Evolutionary conservation across 139 green algal species (phyloP).

Genomic region (Chlamydomonas sp.): DNA sequence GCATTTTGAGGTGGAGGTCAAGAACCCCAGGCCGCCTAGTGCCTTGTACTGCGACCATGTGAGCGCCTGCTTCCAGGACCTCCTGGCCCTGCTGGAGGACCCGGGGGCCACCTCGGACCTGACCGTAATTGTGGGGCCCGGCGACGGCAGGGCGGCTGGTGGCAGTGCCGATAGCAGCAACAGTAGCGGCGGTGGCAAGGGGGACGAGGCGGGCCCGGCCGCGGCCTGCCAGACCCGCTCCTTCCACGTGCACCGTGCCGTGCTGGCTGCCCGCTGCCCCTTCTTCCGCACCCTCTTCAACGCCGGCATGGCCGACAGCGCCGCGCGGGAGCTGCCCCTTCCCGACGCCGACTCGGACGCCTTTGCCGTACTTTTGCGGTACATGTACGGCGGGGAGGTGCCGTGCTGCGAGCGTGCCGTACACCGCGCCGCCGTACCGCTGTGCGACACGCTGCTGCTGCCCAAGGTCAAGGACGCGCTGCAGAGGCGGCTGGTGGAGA

Average conservation of each 20-base stretch:
- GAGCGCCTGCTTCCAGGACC: neutral
- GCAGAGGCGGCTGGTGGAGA: neutral
- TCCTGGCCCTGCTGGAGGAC: neutral
- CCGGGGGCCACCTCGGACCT: neutral
- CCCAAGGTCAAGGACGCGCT: neutral
- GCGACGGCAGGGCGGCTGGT: too few species aligned
- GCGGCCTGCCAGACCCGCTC: neutral
- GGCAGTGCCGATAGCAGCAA: too few species aligned
- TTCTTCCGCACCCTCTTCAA: neutral
- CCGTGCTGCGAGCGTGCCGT: neutral
- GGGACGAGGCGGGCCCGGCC: too few species aligned
- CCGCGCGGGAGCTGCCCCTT: neutral
- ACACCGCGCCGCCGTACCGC: neutral
- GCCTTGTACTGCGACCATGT: too few species aligned
- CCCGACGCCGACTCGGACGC: neutral
- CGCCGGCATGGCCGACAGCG: neutral
- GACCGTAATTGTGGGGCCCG: neutral
- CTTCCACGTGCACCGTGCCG: neutral
- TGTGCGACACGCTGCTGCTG: neutral
- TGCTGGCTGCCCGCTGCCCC: conserved; percentile 3
- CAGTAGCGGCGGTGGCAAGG: too few species aligned
- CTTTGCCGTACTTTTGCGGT: neutral
- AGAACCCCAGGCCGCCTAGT: too few species aligned
- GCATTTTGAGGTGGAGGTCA: too few species aligned
- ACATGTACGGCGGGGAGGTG: neutral